A percentile compares a stretch with the other conserved stretches of the same genome.
phyloP scores from a whole-genome alignment of 169 alveolate genomes.

The Plasmodium coatneyi region DNA sequence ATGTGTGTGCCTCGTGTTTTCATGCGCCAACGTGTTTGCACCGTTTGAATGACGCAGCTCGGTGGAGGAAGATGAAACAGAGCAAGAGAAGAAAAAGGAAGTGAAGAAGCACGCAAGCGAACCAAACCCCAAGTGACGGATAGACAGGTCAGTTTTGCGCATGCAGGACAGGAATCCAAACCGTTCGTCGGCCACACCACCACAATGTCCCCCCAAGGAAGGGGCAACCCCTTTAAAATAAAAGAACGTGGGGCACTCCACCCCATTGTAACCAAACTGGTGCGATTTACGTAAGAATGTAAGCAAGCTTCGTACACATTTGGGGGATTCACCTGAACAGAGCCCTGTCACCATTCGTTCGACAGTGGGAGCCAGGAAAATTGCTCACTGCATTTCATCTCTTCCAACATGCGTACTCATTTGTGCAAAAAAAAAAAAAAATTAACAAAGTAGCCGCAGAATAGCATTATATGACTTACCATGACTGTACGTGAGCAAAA shows the following conservation, averaged over 20 bases:
- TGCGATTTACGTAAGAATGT: neutral
- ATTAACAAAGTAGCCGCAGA: neutral
- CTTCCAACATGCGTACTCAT: neutral
- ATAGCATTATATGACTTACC: neutral
- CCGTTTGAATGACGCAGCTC: constrained; percentile 6
- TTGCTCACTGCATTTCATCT: too few relatives aligned
- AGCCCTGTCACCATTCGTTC: neutral
- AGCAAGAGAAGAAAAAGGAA: neutral
- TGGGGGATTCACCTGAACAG: neutral
- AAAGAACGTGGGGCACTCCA: neutral
- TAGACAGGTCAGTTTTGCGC: neutral
- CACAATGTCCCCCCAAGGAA: neutral
- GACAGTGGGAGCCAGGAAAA: neutral
- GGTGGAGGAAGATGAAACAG: constrained; percentile 6
- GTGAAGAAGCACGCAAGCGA: neutral
- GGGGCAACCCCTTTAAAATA: neutral
- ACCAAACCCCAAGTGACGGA: neutral
- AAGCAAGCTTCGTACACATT: neutral
- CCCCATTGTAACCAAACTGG: neutral
- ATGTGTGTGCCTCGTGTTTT: neutral
- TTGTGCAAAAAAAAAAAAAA: neutral
- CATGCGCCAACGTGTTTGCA: neutral
- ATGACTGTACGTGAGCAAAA: neutral
- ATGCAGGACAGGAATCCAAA: neutral
- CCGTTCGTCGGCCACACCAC: neutral